These are phyloP conservation scores for Penicillium mononematosum DNA, from an alignment of 495 filamentous ascomycete genomes.

Conservation along the genomic window DNA sequence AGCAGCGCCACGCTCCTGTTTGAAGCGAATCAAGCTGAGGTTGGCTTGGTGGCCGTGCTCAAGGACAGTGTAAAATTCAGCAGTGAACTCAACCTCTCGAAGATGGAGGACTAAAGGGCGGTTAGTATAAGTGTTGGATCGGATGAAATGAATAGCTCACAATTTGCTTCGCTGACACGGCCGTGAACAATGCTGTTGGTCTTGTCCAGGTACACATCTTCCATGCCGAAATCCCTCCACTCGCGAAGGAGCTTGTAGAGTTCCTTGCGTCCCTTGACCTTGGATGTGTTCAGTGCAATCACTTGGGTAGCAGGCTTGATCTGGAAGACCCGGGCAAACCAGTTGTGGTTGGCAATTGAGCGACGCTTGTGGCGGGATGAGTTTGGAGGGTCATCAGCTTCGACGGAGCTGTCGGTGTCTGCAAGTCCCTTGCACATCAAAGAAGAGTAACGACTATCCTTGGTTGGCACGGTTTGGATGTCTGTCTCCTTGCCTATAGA, in stretches of 20 bases:
- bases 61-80: slow-evolving; percentile 80
- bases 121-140: slow-evolving; percentile 8
- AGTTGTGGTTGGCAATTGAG: slow-evolving; percentile 55
- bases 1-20: slow-evolving; percentile 82
- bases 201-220: slow-evolving; percentile 72
- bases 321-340: slow-evolving; percentile 83
- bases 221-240: slow-evolving; percentile 79
- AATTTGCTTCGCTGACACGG: slow-evolving; percentile 68
- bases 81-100: slow-evolving; percentile 74
- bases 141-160: slow-evolving; percentile 52
- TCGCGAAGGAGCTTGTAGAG: slow-evolving; percentile 67
- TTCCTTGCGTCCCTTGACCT: slow-evolving; percentile 69
- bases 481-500: slow-evolving; percentile 10
- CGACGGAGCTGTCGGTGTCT: slow-evolving; percentile 20
- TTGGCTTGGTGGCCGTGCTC: slow-evolving; percentile 68
- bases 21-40: slow-evolving; percentile 78
- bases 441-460: slow-evolving; percentile 12
- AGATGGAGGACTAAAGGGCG: slow-evolving; percentile 60
- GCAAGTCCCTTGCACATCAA: slow-evolving; percentile 20
- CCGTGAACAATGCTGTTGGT: slow-evolving; percentile 70
- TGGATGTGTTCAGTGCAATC: slow-evolving; percentile 70
- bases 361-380: slow-evolving; percentile 19
- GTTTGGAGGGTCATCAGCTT: slow-evolving; percentile 17
- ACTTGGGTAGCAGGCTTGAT: slow-evolving; percentile 77
- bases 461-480: not conserved